A percentile compares a stretch with the other conserved stretches of the same genome.
Evolutionary conservation across 345 rosid genomes (phyloP).

Genomic region (Gossypium bickii): DNA sequence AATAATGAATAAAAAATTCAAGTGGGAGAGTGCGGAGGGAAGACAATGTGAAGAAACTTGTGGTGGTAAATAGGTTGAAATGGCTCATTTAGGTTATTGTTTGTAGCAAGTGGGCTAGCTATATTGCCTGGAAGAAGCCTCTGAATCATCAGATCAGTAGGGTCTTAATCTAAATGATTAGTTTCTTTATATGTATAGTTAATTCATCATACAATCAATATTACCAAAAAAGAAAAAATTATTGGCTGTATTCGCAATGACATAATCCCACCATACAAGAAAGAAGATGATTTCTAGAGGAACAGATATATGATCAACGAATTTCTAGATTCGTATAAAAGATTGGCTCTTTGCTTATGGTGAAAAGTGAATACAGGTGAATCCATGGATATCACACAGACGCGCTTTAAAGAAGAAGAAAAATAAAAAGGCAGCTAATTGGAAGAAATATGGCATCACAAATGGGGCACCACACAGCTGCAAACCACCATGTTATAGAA

Average conservation of each 20-base stretch:
- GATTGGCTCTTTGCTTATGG: background rate
- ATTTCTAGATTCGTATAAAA: background rate
- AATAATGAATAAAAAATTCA: background rate
- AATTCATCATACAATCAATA: background rate
- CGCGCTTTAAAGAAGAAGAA: too few relatives aligned
- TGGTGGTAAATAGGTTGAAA: constrained; percentile 1
- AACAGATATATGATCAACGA: background rate
- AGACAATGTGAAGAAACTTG: background rate
- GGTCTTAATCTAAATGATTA: constrained; percentile 10
- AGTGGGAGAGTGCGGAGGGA: background rate
- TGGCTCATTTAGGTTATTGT: background rate
- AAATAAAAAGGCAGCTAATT: background rate
- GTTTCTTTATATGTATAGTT: background rate
- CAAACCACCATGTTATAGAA: constrained; percentile 12
- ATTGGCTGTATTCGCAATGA: background rate
- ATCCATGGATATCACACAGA: background rate
- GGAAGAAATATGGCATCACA: background rate
- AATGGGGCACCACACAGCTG: background rate
- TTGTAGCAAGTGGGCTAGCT: background rate
- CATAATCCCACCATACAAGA: background rate
- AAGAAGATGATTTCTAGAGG: background rate
- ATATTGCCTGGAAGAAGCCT: background rate
- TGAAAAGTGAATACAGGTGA: background rate
- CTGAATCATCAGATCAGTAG: background rate
- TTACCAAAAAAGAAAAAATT: background rate